These are phyloP conservation scores for Fusarium torreyae DNA, from an alignment of 2,329 filamentous ascomycete species.

Conservation along the genomic window DNA sequence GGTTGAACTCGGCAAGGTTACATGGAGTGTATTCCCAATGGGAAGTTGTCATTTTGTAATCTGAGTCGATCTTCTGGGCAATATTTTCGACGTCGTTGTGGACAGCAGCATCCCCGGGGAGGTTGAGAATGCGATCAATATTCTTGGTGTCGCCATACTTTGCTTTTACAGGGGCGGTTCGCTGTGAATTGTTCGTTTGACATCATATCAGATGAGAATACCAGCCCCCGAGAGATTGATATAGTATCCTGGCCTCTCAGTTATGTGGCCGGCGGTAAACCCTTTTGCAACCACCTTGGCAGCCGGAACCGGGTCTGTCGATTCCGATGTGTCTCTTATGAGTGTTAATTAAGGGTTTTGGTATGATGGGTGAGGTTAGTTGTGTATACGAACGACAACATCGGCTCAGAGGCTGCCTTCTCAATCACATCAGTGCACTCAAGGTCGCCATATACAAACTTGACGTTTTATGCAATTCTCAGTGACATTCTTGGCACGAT, in stretches of 20 bases:
- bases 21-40: no score
- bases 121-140: constrained; percentile 66
- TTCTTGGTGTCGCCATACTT: constrained; percentile 72
- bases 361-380: constrained; percentile 33
- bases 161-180: constrained; percentile 61
- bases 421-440: constrained; percentile 63
- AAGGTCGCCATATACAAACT: constrained; percentile 65
- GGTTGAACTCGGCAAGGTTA: no score
- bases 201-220: constrained; percentile 64
- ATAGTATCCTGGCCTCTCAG: constrained; percentile 63
- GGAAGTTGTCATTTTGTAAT: no score
- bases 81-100: constrained; percentile 80
- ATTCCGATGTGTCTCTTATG: constrained; percentile 63
- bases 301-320: constrained; percentile 60
- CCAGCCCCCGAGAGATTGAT: constrained; percentile 67
- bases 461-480: constrained; percentile 63
- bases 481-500: constrained; percentile 60
- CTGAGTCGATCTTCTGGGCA: constrained; percentile 62
- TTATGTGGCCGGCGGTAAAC: constrained; percentile 59
- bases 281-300: constrained; percentile 64
- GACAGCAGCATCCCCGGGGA: constrained; percentile 67
- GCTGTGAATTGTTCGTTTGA: constrained; percentile 59
- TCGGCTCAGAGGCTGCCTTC: constrained; percentile 67
- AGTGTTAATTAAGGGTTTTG: neutral
- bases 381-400: constrained; percentile 63